Evolutionary conservation across 768 basidiomycete genomes (phyloP).

Genomic region (Russula sp.): DNA sequence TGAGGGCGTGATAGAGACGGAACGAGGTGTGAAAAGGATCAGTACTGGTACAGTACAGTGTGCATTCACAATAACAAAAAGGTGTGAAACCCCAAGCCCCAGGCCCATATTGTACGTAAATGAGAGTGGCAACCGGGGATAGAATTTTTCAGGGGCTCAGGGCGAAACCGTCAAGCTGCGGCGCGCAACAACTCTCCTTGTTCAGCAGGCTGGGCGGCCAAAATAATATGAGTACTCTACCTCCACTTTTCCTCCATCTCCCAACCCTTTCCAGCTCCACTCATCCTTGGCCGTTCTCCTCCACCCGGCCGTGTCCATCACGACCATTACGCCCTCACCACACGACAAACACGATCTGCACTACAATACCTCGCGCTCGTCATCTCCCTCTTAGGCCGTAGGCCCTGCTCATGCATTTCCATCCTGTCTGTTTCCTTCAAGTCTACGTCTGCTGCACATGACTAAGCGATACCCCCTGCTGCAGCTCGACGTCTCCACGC

Average conservation of each 20-base stretch:
- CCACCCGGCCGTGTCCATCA: not conserved
- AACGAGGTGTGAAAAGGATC: no score
- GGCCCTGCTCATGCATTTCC: conserved; percentile 36
- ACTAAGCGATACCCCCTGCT: conserved; percentile 4
- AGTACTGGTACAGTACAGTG: no score
- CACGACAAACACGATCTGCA: not conserved
- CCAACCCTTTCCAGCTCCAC: not conserved
- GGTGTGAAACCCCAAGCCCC: no score
- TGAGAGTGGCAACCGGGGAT: no score
- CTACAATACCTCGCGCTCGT: not conserved
- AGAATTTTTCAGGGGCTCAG: no score
- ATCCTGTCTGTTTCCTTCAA: conserved; percentile 35
- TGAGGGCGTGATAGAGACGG: no score
- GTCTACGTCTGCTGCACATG: not conserved
- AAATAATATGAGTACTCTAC: not conserved
- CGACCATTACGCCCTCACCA: conserved; percentile 1
- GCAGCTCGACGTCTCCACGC: conserved; percentile 53
- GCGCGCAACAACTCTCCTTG: no score
- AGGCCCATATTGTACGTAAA: no score
- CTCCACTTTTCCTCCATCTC: not conserved
- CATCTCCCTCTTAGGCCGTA: not conserved
- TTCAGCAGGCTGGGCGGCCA: no score
- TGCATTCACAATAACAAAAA: no score
- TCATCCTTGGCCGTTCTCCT: not conserved
- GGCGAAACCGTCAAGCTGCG: no score